Percentiles rank a stretch among this genome's conserved stretches.
phyloP scores from a whole-genome alignment of 257 asterid species.

The Solanum bulbocastanum region DNA sequence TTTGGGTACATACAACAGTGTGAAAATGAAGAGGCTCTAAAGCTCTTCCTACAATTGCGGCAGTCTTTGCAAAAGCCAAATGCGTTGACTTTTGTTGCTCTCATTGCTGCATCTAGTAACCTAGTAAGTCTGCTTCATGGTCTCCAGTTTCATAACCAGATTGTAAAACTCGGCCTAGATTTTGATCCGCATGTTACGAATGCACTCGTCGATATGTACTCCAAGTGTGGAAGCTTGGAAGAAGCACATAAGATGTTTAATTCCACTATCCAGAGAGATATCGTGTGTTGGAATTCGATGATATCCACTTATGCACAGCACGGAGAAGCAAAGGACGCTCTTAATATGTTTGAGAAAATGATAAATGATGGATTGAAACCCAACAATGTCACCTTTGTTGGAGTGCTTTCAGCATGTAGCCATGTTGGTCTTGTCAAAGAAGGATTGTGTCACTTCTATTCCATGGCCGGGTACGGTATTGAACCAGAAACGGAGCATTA shows the following conservation, averaged over 20 bases:
- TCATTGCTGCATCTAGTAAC: slow-evolving; percentile 19
- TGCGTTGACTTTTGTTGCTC: slow-evolving; percentile 23
- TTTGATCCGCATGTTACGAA: slow-evolving; percentile 20
- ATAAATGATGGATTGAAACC: slow-evolving; percentile 20
- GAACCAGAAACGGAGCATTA: slow-evolving; percentile 39
- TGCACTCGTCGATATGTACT: slow-evolving; percentile 37
- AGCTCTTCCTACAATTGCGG: slow-evolving; percentile 19
- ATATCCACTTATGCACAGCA: slow-evolving; percentile 35
- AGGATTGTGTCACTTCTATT: slow-evolving; percentile 23
- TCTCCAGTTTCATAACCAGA: slow-evolving; percentile 33
- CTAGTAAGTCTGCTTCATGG: slow-evolving; percentile 21
- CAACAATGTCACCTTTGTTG: slow-evolving; percentile 27
- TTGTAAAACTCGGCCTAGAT: slow-evolving; percentile 21
- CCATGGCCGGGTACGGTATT: slow-evolving; percentile 20
- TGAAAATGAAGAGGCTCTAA: slow-evolving; percentile 26
- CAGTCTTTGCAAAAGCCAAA: slow-evolving; percentile 15
- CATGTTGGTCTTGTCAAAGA: slow-evolving; percentile 33
- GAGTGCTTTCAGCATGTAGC: slow-evolving; percentile 38
- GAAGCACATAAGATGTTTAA: slow-evolving; percentile 14
- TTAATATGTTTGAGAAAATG: slow-evolving; percentile 24
- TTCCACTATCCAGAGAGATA: slow-evolving; percentile 7
- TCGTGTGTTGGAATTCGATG: slow-evolving; percentile 40
- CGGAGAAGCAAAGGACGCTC: slow-evolving; percentile 36
- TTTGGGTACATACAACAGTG: slow-evolving; percentile 19
- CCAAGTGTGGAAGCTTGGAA: slow-evolving; percentile 32